Conservation (phyloP, 768 basidiomycete genomes). For the Tulasnella calospora region DNA sequence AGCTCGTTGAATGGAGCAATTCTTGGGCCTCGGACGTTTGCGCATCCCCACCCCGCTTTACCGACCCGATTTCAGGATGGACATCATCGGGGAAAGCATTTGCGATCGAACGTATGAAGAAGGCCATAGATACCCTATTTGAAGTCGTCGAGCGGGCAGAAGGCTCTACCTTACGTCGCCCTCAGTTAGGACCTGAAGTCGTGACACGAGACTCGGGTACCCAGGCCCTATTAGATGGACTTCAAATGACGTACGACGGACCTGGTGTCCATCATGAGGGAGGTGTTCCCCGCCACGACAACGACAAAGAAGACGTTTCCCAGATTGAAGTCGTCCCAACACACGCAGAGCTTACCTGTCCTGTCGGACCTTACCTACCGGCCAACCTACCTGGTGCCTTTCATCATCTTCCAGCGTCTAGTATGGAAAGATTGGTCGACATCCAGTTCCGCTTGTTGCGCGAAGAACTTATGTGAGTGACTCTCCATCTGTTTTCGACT, state of each 20-base stretch:
- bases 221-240: constrained; percentile 43
- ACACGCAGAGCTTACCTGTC: constrained; percentile 54
- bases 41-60: constrained; percentile 42
- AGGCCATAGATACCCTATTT: constrained; percentile 36
- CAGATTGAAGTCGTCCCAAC: constrained; percentile 67
- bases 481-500: background rate
- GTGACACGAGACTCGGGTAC: background rate
- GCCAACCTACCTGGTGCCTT: constrained; percentile 56
- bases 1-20: constrained; percentile 45
- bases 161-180: constrained; percentile 23
- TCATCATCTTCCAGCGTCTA: constrained; percentile 52
- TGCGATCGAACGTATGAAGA: constrained; percentile 38
- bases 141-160: constrained; percentile 48
- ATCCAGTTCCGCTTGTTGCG: constrained; percentile 70
- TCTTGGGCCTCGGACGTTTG: constrained; percentile 46
- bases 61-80: constrained; percentile 38
- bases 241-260: constrained; percentile 45
- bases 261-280: constrained; percentile 49
- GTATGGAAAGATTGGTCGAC: constrained; percentile 64
- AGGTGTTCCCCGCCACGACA: constrained; percentile 61
- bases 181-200: constrained; percentile 30
- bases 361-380: constrained; percentile 53
- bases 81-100: constrained; percentile 38
- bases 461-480: constrained; percentile 59
- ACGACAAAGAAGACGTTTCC: constrained; percentile 53